Evolutionary conservation across 352 stramenopile species (phyloP), one percentile per base, ranked within the genome.

Genomic region (Globisporangium splendens): DNA sequence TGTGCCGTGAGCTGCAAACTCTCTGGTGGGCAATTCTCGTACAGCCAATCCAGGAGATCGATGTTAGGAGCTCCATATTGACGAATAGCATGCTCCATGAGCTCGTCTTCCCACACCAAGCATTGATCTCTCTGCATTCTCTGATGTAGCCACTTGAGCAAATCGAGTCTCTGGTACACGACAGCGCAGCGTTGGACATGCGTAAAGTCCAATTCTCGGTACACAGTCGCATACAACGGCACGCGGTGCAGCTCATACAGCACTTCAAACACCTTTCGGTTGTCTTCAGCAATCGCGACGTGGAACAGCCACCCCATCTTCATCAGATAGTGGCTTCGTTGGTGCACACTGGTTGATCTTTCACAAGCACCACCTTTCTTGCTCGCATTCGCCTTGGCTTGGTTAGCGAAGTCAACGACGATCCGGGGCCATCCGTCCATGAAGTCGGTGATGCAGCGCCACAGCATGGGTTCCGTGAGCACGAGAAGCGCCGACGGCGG

Each of bases 21-120:
- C 35, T 48, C 28, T 8, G 12, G 41, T 12, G 55, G 46, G 48
- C 31, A 44, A 43, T 62, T 44, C 10, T 42, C 22, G n/a, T 22
- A 38, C 8, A 62, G 38, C 55, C 55, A 62, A 48, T 62, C 55
- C 33, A 62, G 44, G 35, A 62, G 55, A 6, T 38, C 22, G 17
- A 49, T n/a, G 17, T 56, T 21, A 3, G 55, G 55, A 17, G 10
- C 14, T 33, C 31, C 33, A 17, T 18, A 6, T 1, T 44, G 17
- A 31, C 24, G 46, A 24, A 56, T 12, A 8, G 55, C 55, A 28
- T 55, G 55, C n/a, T n/a, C 47, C 55, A 62, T 42, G 21, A 62
- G 55, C 35, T 56, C 46, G 6, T 22, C 21, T 28, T 62, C 55
- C 55, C 55, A 62, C 17, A 44, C 21, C 22, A 13, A 46, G 8